Evolutionary conservation across 768 basidiomycete genomes (phyloP).

Genomic region (Daedaleopsis sinensis): DNA sequence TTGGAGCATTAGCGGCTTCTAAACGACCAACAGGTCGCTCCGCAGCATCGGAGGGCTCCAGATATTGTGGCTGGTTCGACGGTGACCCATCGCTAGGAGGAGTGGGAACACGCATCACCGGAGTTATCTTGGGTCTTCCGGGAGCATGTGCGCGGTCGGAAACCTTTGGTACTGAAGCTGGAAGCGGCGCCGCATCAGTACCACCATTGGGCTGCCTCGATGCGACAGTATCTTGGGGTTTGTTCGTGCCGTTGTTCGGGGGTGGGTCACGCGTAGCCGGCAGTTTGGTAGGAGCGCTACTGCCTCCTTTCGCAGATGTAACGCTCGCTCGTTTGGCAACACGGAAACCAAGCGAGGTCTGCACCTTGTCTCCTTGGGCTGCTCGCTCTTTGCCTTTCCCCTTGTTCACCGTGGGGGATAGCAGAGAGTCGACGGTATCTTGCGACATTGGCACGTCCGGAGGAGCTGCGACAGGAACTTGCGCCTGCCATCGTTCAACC

Average conservation of each 20-base stretch:
- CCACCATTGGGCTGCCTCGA: too few species aligned
- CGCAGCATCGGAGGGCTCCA: not conserved
- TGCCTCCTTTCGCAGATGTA: slow-evolving; percentile 15
- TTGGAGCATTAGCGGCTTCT: not conserved
- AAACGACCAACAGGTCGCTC: not conserved
- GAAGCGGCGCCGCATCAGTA: too few species aligned
- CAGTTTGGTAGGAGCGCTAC: slow-evolving; percentile 4
- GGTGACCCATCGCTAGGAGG: not conserved
- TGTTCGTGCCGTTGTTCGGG: not conserved
- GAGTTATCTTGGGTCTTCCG: not conserved
- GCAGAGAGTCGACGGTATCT: not conserved
- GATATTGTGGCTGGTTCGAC: not conserved
- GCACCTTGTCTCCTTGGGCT: slow-evolving; percentile 13
- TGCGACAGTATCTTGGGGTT: too few species aligned
- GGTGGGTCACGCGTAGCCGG: not conserved
- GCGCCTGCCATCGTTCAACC: slow-evolving; percentile 39
- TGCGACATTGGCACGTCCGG: slow-evolving; percentile 2
- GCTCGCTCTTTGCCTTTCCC: not conserved
- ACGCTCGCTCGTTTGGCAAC: slow-evolving; percentile 41
- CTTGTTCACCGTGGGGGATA: slow-evolving; percentile 7
- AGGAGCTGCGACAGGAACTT: slow-evolving; percentile 12
- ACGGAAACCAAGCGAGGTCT: slow-evolving; percentile 43
- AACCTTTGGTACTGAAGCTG: too few species aligned
- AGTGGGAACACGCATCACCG: slow-evolving; percentile 1
- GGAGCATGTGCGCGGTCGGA: too few species aligned